Evolutionary conservation across 2,329 filamentous ascomycete genomes (phyloP), one percentile per base, ranked within the genome.

Genomic region (Chaetomiaceae sp.): DNA sequence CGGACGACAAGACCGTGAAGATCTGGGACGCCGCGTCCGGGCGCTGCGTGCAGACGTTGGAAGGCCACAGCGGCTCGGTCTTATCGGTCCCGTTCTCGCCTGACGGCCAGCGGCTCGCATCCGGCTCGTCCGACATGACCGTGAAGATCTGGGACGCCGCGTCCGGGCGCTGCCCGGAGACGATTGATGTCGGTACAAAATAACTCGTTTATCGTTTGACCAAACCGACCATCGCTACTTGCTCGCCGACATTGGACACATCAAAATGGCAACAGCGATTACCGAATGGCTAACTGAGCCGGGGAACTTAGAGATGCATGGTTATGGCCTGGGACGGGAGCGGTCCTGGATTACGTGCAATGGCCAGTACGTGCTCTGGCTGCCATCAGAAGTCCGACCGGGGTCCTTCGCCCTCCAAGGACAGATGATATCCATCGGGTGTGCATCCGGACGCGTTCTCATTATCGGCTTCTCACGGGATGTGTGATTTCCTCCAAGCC

Each of bases 361-460:
- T 45, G 48, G 44, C 44, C 14, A 33, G 34, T 44, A 51, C 9
- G 44, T 51, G n/a, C 17, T 55, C 13, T 51, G 44, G 52, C 48
- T 51, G 37, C 37, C 37, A 39, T 23, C 37, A 8, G 37, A 39
- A 21, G 17, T 6, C 17, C 17, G 37, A 39, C 50, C 52, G 44
- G 44, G 13, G 21, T 48, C 44, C 14, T 41, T 21, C 16, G 30
- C 17, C 17, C 8, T 48, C 40, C 48, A 51, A 30, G 52, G 44
- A 39, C 34, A 19, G 48, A 48, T 48, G 37, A 42, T 51, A 51
- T 27, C 39, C 27, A 51, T 55, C 21, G 48, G 48, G 12, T 55
- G 48, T 48, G 27, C 21, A 49, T 51, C 48, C 38, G 48, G 52
- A 38, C 44, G 41, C 38, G 48, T 55, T 49, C 21, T 51, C 40